A percentile compares a stretch with the other conserved stretches of the same genome.
Evolutionary conservation across 2,329 filamentous ascomycete genomes (phyloP).

Genomic region (Didymella keratinophila): DNA sequence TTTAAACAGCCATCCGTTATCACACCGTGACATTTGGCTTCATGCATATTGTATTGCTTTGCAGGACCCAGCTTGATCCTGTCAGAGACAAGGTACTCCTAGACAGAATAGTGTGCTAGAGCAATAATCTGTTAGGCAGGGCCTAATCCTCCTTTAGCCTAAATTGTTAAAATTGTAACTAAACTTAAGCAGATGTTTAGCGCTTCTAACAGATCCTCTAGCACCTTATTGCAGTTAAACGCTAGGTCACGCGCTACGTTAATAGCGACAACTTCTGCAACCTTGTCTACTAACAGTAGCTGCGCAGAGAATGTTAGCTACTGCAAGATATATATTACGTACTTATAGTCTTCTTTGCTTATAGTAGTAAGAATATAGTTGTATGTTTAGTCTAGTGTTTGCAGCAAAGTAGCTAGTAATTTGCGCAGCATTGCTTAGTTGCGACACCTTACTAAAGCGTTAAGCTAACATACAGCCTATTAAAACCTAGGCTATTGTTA

Average conservation of each 20-base stretch:
- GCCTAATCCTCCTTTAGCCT: too few relatives aligned
- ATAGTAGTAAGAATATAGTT: constrained; percentile 37
- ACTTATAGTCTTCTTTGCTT: constrained; percentile 22
- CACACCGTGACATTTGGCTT: too few relatives aligned
- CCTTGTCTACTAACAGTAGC: constrained; percentile 32
- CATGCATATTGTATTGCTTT: too few relatives aligned
- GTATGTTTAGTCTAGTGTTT: constrained; percentile 40
- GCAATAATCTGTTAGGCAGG: too few relatives aligned
- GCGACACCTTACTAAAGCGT: constrained; percentile 29
- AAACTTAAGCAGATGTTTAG: constrained; percentile 46
- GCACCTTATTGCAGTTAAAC: constrained; percentile 46
- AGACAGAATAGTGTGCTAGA: too few relatives aligned
- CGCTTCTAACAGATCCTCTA: constrained; percentile 45
- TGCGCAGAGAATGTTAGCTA: constrained; percentile 37
- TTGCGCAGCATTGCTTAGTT: constrained; percentile 5
- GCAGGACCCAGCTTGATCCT: too few relatives aligned
- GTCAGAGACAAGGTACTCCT: too few relatives aligned
- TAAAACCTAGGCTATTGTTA: constrained; percentile 35
- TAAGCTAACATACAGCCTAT: constrained; percentile 39
- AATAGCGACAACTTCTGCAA: constrained; percentile 38
- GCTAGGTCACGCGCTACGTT: constrained; percentile 33
- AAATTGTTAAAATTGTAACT: too few relatives aligned
- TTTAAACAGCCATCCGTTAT: too few relatives aligned
- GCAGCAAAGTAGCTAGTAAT: constrained; percentile 31
- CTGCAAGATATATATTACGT: constrained; percentile 33